A percentile compares a stretch with the other conserved stretches of the same genome.
phyloP scores from a whole-genome alignment of 2,329 filamentous ascomycete genomes.

The Colletotrichum sp. region DNA sequence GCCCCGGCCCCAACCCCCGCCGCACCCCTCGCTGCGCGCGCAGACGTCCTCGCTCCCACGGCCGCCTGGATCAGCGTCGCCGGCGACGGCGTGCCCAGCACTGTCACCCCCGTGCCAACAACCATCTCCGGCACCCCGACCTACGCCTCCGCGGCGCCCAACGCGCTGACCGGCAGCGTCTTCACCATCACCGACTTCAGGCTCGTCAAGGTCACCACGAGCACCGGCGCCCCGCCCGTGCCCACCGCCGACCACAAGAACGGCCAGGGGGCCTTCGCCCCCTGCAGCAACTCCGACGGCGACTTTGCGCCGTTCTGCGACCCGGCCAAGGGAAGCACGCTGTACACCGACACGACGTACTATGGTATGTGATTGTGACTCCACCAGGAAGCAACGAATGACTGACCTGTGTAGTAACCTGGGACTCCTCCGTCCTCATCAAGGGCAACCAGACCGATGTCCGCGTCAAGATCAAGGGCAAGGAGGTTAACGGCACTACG shows the following conservation, averaged over 20 bases:
- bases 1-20: constrained; percentile 30
- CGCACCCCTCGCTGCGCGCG: constrained; percentile 21
- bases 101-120: constrained; percentile 53
- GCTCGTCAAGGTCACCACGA: constrained; percentile 42
- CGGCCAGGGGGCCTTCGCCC: constrained; percentile 52
- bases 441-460: constrained; percentile 39
- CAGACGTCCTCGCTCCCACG: constrained; percentile 32
- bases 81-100: constrained; percentile 50
- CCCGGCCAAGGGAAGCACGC: constrained; percentile 46
- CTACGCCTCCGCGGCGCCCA: constrained; percentile 42
- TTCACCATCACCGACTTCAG: constrained; percentile 41
- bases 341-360: constrained; percentile 53
- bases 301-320: constrained; percentile 56
- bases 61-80: constrained; percentile 59
- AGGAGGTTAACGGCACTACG: constrained; percentile 44
- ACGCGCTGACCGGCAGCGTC: constrained; percentile 51
- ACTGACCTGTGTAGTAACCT: constrained; percentile 51
- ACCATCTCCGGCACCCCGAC: constrained; percentile 51
- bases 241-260: constrained; percentile 46
- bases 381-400: background rate
- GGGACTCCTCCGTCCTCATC: constrained; percentile 59
- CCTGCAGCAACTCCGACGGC: constrained; percentile 54
- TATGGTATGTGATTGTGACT: constrained; percentile 45
- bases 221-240: constrained; percentile 47
- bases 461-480: constrained; percentile 36